Conservation (phyloP, 2,329 filamentous ascomycete genomes). For the Diplodia corticola region DNA sequence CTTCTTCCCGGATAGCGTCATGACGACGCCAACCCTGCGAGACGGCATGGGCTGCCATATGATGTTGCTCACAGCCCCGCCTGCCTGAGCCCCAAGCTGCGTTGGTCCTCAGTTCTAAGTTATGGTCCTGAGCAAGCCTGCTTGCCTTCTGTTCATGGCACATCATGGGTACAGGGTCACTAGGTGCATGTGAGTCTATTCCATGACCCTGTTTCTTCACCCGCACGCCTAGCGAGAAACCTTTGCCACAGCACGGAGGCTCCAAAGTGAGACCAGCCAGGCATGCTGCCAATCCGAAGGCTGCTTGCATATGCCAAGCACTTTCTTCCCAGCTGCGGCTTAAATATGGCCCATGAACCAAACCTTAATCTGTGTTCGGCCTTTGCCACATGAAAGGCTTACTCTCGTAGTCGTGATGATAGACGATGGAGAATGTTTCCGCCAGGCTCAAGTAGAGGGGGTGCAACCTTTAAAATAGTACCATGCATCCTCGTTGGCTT, state of each 20-base stretch:
- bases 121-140: neutral
- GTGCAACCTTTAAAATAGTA: too few relatives aligned
- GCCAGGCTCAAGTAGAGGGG: too few relatives aligned
- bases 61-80: neutral
- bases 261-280: neutral
- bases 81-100: neutral
- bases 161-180: neutral
- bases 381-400: neutral
- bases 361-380: neutral
- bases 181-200: conserved; percentile 4
- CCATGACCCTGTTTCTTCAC: neutral
- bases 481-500: too few relatives aligned
- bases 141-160: neutral
- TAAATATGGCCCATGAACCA: neutral
- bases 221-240: neutral
- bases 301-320: neutral
- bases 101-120: neutral
- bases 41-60: neutral
- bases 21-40: neutral
- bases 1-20: neutral
- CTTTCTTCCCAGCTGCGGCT: neutral
- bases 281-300: neutral
- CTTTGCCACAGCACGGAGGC: neutral
- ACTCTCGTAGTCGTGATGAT: too few relatives aligned
- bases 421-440: too few relatives aligned